These are phyloP conservation scores for Dalbergia cultrata DNA, from an alignment of 306 rosid species.

Conservation along the genomic window DNA sequence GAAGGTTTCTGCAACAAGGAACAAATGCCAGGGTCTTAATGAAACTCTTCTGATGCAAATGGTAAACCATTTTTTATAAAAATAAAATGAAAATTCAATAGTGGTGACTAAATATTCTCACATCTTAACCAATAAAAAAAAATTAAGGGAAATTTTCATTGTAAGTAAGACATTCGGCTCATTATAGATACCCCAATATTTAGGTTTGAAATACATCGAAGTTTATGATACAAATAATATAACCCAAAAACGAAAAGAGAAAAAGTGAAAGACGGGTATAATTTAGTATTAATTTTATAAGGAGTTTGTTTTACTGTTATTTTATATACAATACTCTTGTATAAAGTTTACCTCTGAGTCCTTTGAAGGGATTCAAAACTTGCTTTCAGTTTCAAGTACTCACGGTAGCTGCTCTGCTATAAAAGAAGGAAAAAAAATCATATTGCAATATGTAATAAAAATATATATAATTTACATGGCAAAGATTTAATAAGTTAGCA, in stretches of 20 bases:
- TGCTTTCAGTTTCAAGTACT: constrained; percentile 86
- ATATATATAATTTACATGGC: not conserved
- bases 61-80: not conserved
- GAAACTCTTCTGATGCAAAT: not conserved
- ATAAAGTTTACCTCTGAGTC: constrained; percentile 82
- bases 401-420: constrained; percentile 88
- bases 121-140: not conserved
- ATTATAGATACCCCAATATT: too few relatives aligned
- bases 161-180: too few relatives aligned
- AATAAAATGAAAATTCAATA: not conserved
- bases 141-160: too few relatives aligned
- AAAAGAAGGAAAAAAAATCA: constrained; percentile 34
- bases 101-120: not conserved
- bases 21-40: constrained; percentile 9
- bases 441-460: not conserved
- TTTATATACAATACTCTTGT: not conserved
- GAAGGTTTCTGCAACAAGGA: constrained; percentile 71
- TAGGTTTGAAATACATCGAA: too few relatives aligned
- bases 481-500: not conserved
- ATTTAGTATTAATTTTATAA: not conserved
- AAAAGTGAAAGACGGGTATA: not conserved
- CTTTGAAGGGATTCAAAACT: constrained; percentile 90
- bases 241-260: not conserved
- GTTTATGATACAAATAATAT: not conserved
- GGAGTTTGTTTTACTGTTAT: not conserved